A percentile compares a stretch with the other conserved stretches of the same genome.
Evolutionary conservation across 2,329 filamentous ascomycete genomes (phyloP).

Genomic region (Sporothrix mexicana): DNA sequence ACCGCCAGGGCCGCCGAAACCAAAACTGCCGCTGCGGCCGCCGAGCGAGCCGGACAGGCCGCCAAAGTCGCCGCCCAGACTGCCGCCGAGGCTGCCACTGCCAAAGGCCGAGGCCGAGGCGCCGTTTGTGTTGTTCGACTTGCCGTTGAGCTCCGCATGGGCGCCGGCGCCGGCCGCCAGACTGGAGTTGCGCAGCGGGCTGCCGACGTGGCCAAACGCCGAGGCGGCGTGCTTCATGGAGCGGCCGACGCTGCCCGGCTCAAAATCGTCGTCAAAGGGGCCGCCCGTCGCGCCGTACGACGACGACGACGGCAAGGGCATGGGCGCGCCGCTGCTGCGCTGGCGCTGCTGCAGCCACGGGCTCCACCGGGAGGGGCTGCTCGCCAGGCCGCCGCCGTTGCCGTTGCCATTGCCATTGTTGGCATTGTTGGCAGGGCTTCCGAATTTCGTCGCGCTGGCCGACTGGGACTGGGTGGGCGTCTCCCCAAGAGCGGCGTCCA

Average conservation of each 20-base stretch:
- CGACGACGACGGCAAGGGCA: neutral
- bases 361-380: constrained; percentile 68
- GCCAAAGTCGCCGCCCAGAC: constrained; percentile 42
- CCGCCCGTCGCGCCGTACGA: constrained; percentile 47
- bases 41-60: constrained; percentile 40
- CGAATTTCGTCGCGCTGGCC: constrained; percentile 60
- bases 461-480: constrained; percentile 29
- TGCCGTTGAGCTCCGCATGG: neutral
- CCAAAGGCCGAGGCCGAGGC: neutral
- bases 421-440: constrained; percentile 55
- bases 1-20: constrained; percentile 34
- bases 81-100: neutral
- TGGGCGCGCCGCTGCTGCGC: constrained; percentile 41
- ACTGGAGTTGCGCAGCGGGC: constrained; percentile 67
- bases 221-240: constrained; percentile 55
- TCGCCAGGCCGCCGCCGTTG: constrained; percentile 49
- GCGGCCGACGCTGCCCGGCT: constrained; percentile 41
- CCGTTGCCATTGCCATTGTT: too few species aligned
- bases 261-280: constrained; percentile 53
- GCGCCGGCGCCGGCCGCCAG: constrained; percentile 59
- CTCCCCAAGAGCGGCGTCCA: constrained; percentile 50
- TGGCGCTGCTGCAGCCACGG: constrained; percentile 52
- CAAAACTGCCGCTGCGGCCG: constrained; percentile 45
- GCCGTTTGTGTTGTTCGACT: neutral
- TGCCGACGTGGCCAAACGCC: constrained; percentile 70